phyloP scores from a whole-genome alignment of 768 basidiomycete genomes.

The Lyophyllum semitale region DNA sequence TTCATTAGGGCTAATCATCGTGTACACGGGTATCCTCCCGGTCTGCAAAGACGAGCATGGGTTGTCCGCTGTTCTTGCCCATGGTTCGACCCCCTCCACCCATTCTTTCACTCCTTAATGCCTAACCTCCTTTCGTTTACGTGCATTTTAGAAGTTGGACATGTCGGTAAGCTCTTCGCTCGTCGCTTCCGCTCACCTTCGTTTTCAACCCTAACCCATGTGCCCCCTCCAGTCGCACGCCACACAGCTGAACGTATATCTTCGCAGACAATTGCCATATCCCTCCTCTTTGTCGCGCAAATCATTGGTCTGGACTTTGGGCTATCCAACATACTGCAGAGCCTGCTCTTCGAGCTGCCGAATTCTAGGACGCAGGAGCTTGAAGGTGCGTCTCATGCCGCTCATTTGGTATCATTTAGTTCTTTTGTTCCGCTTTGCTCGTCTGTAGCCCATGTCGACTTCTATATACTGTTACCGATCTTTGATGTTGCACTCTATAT shows the following conservation, averaged over 20 bases:
- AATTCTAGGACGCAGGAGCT: conserved; percentile 81
- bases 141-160: conserved; percentile 87
- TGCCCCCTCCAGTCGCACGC: conserved; percentile 32
- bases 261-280: conserved; percentile 42
- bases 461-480: background rate
- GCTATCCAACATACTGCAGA: conserved; percentile 47
- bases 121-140: background rate
- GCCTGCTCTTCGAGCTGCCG: conserved; percentile 67
- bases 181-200: background rate
- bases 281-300: conserved; percentile 43
- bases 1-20: conserved; percentile 66
- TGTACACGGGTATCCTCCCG: conserved; percentile 89
- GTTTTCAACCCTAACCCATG: background rate
- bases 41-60: conserved; percentile 78
- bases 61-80: conserved; percentile 80
- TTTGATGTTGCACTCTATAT: background rate
- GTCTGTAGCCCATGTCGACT: too few relatives aligned
- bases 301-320: conserved; percentile 54
- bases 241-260: conserved; percentile 58
- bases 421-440: background rate
- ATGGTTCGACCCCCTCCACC: conserved; percentile 51
- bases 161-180: conserved; percentile 48
- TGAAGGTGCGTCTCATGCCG: conserved; percentile 54
- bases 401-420: too few relatives aligned
- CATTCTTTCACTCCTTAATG: background rate